Percentiles rank a stretch among this genome's conserved stretches.
Evolutionary conservation across 371 early-diverging fungal species (phyloP).

Genomic region (Rhizopus microsporus): DNA sequence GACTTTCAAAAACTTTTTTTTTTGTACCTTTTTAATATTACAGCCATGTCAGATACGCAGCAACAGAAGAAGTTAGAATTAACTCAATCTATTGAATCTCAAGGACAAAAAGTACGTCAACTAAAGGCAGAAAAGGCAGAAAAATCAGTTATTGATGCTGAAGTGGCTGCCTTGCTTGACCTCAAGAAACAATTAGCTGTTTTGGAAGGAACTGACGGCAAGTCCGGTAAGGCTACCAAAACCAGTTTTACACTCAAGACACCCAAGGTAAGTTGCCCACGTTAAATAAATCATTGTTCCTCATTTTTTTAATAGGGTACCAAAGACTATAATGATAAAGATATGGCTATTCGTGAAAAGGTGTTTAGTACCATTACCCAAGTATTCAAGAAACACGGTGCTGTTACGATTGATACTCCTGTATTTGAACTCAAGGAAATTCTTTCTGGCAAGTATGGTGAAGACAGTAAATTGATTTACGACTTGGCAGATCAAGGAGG

Average conservation of each 20-base stretch:
- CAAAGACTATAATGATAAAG: conserved; percentile 92
- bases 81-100: conserved; percentile 57
- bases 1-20: conserved; percentile 5
- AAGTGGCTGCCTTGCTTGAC: conserved; percentile 56
- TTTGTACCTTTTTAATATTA: background rate
- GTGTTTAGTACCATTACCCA: conserved; percentile 85
- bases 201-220: conserved; percentile 37
- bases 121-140: conserved; percentile 65
- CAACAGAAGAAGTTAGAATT: conserved; percentile 38
- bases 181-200: conserved; percentile 64
- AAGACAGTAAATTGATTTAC: conserved; percentile 99
- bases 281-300: background rate
- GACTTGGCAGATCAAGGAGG: conserved; percentile 99
- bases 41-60: background rate
- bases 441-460: conserved; percentile 98
- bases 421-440: conserved; percentile 99
- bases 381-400: conserved; percentile 97
- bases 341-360: conserved; percentile 93
- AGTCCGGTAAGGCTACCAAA: conserved; percentile 32
- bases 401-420: conserved; percentile 98
- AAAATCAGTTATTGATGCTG: conserved; percentile 55
- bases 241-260: conserved; percentile 65
- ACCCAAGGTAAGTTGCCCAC: conserved; percentile 60
- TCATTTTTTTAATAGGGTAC: conserved; percentile 77
- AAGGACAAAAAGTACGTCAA: conserved; percentile 64